These are phyloP conservation scores for Multifurca ochricompacta DNA, from an alignment of 768 basidiomycete species.

Conservation along the genomic window DNA sequence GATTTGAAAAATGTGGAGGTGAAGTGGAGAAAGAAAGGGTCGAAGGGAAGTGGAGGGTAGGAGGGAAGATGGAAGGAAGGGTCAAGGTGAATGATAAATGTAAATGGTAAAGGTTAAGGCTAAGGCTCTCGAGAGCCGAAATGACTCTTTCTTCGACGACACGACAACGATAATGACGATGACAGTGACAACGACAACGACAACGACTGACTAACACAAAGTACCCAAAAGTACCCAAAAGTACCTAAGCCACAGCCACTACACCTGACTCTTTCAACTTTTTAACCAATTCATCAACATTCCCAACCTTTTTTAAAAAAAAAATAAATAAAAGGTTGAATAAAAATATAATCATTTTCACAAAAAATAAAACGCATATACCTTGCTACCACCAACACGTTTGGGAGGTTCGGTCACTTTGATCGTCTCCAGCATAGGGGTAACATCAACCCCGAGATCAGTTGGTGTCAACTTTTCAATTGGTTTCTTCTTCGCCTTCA, in stretches of 20 bases:
- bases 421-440: conserved; percentile 75
- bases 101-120: no score
- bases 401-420: conserved; percentile 86
- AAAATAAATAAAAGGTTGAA: no score
- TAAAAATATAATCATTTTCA: background rate
- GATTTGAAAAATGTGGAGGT: no score
- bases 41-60: background rate
- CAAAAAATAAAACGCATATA: conserved; percentile 23
- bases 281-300: conserved; percentile 80
- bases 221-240: no score
- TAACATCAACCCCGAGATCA: conserved; percentile 79
- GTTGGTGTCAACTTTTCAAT: conserved; percentile 72
- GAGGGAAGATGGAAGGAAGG: background rate
- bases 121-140: no score
- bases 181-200: no score
- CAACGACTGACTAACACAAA: no score
- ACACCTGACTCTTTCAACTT: conserved; percentile 86
- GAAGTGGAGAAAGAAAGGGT: no score
- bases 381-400: conserved; percentile 89
- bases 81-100: background rate
- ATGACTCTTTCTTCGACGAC: no score
- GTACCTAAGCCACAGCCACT: no score
- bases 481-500: conserved; percentile 99
- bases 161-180: no score
- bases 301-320: no score